Evolutionary conservation across 2,329 filamentous ascomycete species (phyloP).

Genomic region (Aspergillus clavatus): DNA sequence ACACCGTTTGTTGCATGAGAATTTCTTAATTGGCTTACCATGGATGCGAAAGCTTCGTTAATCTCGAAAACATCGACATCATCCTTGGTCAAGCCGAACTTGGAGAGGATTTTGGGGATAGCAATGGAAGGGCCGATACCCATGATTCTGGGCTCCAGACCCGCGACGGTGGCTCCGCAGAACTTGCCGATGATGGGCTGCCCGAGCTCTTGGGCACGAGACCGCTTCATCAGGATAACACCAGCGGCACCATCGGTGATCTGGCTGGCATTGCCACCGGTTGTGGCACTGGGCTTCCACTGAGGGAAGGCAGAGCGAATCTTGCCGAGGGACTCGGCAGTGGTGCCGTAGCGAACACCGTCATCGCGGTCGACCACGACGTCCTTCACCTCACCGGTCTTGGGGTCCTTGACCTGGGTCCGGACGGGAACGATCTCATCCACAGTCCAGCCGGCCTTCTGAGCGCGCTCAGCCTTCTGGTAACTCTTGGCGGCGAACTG

Average conservation of each 20-base stretch:
- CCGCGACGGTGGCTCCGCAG: slow-evolving; percentile 74
- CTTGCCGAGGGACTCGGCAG: slow-evolving; percentile 74
- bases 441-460: slow-evolving; percentile 76
- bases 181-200: slow-evolving; percentile 86
- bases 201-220: slow-evolving; percentile 74
- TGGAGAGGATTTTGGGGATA: slow-evolving; percentile 80
- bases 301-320: slow-evolving; percentile 82
- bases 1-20: background rate
- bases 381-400: slow-evolving; percentile 74
- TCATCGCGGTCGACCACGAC: slow-evolving; percentile 78
- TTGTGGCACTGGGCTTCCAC: slow-evolving; percentile 68
- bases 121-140: slow-evolving; percentile 86
- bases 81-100: slow-evolving; percentile 62
- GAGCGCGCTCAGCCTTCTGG: slow-evolving; percentile 76
- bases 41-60: slow-evolving; percentile 88
- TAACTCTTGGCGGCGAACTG: slow-evolving; percentile 80
- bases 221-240: slow-evolving; percentile 86
- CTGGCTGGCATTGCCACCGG: slow-evolving; percentile 88
- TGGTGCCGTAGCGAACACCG: slow-evolving; percentile 76
- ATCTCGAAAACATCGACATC: slow-evolving; percentile 40
- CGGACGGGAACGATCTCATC: slow-evolving; percentile 81
- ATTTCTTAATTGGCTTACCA: slow-evolving; percentile 23
- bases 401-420: slow-evolving; percentile 79
- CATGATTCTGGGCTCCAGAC: slow-evolving; percentile 86
- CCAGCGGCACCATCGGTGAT: slow-evolving; percentile 90